Base-by-base conservation (phyloP, 208 protist species). In the Leishmania lainsoni region DNA sequence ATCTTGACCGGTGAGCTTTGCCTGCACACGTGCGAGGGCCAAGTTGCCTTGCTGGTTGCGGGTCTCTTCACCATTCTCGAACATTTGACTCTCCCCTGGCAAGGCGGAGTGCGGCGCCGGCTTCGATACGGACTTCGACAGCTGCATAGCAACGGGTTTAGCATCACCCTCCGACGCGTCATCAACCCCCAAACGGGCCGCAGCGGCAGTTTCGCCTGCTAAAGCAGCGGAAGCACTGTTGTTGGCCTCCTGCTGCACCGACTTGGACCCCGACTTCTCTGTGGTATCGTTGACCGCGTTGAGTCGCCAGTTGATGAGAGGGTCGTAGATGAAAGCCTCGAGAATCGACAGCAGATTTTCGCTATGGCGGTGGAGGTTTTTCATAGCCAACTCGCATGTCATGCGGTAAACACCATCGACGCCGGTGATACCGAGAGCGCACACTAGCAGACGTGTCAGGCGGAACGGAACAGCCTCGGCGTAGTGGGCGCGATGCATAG, bases 251-350 rank as follows among this genome's bases (percentile, higher is more conserved):
- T 48, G 71, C 20, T 75, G 84, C 20, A 65, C 77, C 20, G 82
- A 78, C 75, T 80, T 89, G 14, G 77, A 71, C 14, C 56, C 72
- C 22, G 79, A 83, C 75, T 63, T 83, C 42, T 83, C 80, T 0
- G 65, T 80, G 42, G 66, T 65, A 26, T 87, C 80, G 42, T 72
- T 81, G 16, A 54, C 80, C 22, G 54, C 89, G 73, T 95, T 94
- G 17, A 99, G 92, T 26, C 99, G 89, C 99, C 99, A 99, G 88
- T 99, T 99, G 86, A 99, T 99, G 10, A 99, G 93, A 12, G 99
- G 99, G 89, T 99, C 99, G 92, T 99, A 99, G 68, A 99, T 99
- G 89, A 99, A 99, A 0, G 99, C 99, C 89, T 99, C 99, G 10
- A 99, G 96, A 73, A 99, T 98, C 12, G 99, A 99, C 80, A 99